Evolutionary conservation across 2,329 filamentous ascomycete species (phyloP).

Genomic region (Metarhizium robertsii): DNA sequence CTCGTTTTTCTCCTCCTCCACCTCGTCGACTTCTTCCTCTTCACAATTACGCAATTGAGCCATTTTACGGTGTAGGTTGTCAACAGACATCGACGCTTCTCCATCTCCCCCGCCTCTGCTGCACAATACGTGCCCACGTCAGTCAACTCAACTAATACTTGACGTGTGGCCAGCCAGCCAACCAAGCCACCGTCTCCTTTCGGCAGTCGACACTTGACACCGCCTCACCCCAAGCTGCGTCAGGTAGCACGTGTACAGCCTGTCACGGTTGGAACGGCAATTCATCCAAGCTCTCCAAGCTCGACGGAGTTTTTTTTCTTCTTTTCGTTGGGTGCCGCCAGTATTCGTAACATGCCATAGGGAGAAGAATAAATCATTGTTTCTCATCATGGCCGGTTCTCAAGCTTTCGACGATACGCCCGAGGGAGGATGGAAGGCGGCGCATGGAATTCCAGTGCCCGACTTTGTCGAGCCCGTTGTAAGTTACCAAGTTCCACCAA

Average conservation of each 20-base stretch:
- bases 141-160: no score
- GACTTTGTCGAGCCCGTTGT: slow-evolving; percentile 25
- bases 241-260: background rate
- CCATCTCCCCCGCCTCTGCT: no score
- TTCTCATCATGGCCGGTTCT: background rate
- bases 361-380: background rate
- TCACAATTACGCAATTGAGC: no score
- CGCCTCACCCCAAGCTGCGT: background rate
- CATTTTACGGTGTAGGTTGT: no score
- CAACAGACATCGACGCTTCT: no score
- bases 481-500: slow-evolving; percentile 5
- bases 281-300: background rate
- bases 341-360: background rate
- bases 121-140: no score
- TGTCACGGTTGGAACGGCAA: background rate
- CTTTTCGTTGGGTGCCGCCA: background rate
- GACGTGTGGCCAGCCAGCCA: no score
- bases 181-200: background rate
- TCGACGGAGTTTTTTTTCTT: no score
- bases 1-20: no score
- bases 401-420: slow-evolving; percentile 9
- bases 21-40: no score
- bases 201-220: background rate
- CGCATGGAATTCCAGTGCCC: slow-evolving; percentile 19
- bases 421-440: slow-evolving; percentile 15